phyloP scores from a whole-genome alignment of 192 early-diverging fungal genomes.

The Umbelopsis vinacea region DNA sequence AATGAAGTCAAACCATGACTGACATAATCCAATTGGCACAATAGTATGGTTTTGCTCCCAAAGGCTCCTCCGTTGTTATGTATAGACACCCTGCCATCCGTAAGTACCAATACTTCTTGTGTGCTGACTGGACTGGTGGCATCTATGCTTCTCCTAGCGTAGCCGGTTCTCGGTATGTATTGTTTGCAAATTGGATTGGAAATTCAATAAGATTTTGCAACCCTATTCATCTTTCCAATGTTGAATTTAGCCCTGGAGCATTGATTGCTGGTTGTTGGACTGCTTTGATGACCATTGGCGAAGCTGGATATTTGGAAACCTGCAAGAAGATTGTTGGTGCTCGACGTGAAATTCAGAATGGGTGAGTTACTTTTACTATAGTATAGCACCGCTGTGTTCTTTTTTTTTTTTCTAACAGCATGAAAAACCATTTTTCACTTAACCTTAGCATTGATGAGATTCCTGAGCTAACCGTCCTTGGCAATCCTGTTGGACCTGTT shows the following conservation, averaged over 20 bases:
- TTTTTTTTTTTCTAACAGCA: no score
- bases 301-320: conserved; percentile 82
- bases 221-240: not conserved
- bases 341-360: conserved; percentile 66
- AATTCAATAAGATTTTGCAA: not conserved
- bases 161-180: conserved; percentile 77
- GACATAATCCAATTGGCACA: not conserved
- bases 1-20: no score
- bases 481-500: conserved; percentile 70
- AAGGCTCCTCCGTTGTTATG: conserved; percentile 96
- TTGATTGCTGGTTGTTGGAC: conserved; percentile 97
- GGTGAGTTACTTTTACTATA: conserved; percentile 44
- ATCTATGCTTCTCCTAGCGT: conserved; percentile 94
- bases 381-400: no score
- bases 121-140: conserved; percentile 93
- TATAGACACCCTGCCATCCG: conserved; percentile 79
- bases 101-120: conserved; percentile 91
- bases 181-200: not conserved
- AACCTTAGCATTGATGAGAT: conserved; percentile 49
- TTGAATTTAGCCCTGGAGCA: conserved; percentile 69
- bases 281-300: conserved; percentile 86
- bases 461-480: conserved; percentile 79
- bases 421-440: not conserved
- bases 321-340: conserved; percentile 81
- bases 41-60: conserved; percentile 95